Evolutionary conservation across 2,329 filamentous ascomycete genomes (phyloP).

Genomic region (Sporothrix pallida): DNA sequence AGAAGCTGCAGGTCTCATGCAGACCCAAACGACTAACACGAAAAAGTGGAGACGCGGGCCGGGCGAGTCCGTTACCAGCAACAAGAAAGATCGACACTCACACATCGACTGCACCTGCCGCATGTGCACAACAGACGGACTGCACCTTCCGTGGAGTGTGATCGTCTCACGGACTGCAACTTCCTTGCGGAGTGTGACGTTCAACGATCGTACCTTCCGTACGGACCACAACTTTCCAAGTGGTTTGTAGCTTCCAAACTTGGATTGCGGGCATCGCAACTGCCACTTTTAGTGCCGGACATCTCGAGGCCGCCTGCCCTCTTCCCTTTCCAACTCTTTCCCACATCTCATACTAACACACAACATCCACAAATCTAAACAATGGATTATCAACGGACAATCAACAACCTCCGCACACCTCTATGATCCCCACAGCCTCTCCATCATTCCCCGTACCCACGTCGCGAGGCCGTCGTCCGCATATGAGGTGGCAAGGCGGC

Average conservation of each 20-base stretch:
- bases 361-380: not conserved
- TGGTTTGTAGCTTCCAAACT: not conserved
- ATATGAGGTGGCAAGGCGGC: not conserved
- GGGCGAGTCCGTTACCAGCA: not conserved
- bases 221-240: not conserved
- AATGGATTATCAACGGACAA: too few relatives aligned
- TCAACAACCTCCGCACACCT: not conserved
- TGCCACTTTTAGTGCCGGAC: constrained; percentile 4
- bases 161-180: too few relatives aligned
- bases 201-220: too few relatives aligned
- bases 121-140: not conserved
- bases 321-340: not conserved
- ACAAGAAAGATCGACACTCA: too few relatives aligned
- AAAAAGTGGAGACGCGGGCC: constrained; percentile 14
- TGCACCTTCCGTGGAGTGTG: not conserved
- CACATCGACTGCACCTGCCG: constrained; percentile 3
- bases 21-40: not conserved
- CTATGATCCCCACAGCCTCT: too few relatives aligned
- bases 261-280: not conserved
- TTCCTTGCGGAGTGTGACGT: too few relatives aligned
- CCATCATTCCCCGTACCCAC: not conserved
- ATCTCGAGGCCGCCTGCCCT: not conserved
- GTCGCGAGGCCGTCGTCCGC: not conserved
- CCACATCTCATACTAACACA: not conserved
- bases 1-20: not conserved